Base-by-base conservation (phyloP, 1,139 yeast species). In the Chernovozyma sophiae-reginae region DNA sequence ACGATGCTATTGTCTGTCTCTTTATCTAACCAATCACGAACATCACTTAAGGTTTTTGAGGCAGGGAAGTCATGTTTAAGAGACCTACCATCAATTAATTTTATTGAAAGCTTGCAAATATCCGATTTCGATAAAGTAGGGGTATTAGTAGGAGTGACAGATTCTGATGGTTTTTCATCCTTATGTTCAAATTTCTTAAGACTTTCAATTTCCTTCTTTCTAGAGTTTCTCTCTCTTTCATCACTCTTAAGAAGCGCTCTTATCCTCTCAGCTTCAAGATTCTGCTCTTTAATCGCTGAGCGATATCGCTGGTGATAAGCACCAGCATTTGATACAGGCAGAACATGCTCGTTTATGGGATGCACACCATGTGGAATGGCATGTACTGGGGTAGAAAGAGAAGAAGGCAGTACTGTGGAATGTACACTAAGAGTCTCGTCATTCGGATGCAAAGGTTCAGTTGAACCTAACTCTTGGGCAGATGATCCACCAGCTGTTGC, bases 1-100 rank as follows among this genome's bases (percentile, higher is more conserved):
- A 60, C 50, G 8, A 62, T 48, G 29, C 49, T 62, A 25, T 66
- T 61, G 4, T 73, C 73, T 37, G 80, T 61, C 42, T 72, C 71
- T 5, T 46, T 46, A 43, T 80, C 86, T 5, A 83, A 65, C 86
- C 87, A 83, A 15, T 52, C 54, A 36, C 92, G 68, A 4, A 82
- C 89, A 37, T 70, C 75, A 30, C 56, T 55, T 31, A 79, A 62
- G 2, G 77, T 68, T 17, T 74, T 70, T 17, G 58, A 41, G 1
- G 66, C 43, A 4, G 47, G 39, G 43, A 81, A 80, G 15, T 55
- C 62, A 26, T 72, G 68, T 39, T 58, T 65, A 3, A 79, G 44
- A 0, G 79, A 62, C 3, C 62, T 57, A 0, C 86, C 86, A 48
- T 80, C 81, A 41, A 79, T 63, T 17, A 77, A 55, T 42, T 81